These are phyloP conservation scores for Mycosphaerella sp. DNA, from an alignment of 2,329 filamentous ascomycete species.

Conservation along the genomic window DNA sequence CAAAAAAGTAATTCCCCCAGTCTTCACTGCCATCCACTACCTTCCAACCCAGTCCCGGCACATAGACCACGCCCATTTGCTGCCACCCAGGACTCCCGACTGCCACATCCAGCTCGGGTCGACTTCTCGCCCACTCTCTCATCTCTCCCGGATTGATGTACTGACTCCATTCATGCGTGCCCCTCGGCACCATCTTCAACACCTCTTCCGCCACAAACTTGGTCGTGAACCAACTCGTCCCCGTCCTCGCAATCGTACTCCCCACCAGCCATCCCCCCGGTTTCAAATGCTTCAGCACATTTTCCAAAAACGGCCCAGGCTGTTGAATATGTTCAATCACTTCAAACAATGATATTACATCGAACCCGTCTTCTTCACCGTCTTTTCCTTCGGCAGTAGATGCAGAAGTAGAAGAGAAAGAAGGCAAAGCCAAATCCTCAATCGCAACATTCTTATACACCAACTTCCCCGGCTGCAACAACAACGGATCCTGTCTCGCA, in stretches of 20 bases:
- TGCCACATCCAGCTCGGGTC: conserved; percentile 43
- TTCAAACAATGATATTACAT: conserved; percentile 84
- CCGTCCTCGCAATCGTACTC: conserved; percentile 85
- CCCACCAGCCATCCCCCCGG: conserved; percentile 91
- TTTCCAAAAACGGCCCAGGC: conserved; percentile 66
- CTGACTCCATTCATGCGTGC: conserved; percentile 94
- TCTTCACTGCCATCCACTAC: conserved; percentile 73
- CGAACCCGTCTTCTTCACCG: conserved; percentile 48
- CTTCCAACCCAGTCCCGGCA: conserved; percentile 86
- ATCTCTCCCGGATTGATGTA: conserved; percentile 87
- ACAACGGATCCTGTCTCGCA: conserved; percentile 63
- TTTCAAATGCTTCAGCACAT: conserved; percentile 66
- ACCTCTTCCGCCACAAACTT: conserved; percentile 88
- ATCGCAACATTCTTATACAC: conserved; percentile 70
- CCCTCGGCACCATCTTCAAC: conserved; percentile 76
- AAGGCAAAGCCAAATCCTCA: conserved; percentile 52
- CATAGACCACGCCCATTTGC: conserved; percentile 78
- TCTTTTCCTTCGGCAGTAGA: background rate
- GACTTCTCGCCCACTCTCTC: conserved; percentile 41
- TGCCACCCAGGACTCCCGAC: conserved; percentile 62
- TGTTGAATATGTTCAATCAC: conserved; percentile 87
- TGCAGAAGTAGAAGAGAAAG: no score
- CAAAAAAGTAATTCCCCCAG: conserved; percentile 96
- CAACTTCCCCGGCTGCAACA: conserved; percentile 51
- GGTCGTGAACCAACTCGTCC: conserved; percentile 84